Percentiles rank a stretch among this genome's conserved stretches.
Evolutionary conservation across 768 basidiomycete genomes (phyloP).

Genomic region (Inosperma sp.): DNA sequence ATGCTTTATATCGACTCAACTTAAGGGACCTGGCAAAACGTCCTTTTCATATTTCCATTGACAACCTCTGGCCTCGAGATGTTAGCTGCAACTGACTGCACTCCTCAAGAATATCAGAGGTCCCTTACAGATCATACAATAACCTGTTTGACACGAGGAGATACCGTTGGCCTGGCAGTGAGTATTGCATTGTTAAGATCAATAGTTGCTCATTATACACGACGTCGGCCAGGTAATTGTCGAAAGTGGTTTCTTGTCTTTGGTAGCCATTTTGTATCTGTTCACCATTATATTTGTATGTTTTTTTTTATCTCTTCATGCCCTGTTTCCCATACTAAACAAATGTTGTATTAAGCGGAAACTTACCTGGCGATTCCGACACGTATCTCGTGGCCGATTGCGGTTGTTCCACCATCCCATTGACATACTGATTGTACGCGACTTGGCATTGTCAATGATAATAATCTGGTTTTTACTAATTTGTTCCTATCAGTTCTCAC

Average conservation of each 20-base stretch:
- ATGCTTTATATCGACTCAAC: no score
- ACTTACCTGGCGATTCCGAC: not conserved
- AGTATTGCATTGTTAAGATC: not conserved
- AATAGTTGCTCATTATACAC: not conserved
- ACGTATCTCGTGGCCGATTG: not conserved
- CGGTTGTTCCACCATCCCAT: conserved; percentile 1
- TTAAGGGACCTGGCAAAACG: no score
- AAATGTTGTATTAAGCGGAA: not conserved
- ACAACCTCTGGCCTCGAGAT: no score
- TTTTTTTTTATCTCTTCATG: not conserved
- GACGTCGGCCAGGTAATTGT: not conserved
- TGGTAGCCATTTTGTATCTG: not conserved
- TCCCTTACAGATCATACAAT: not conserved
- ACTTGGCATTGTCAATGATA: not conserved
- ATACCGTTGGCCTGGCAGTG: conserved; percentile 2
- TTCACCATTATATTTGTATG: not conserved
- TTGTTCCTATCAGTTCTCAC: not conserved
- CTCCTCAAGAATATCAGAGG: not conserved
- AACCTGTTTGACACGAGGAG: not conserved
- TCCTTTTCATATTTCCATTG: no score
- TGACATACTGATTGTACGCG: not conserved
- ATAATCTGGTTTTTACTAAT: not conserved
- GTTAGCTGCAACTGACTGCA: not conserved
- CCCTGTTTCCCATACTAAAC: not conserved
- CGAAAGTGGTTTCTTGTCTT: not conserved